Base-by-base conservation (phyloP, 306 rosid genomes). In the Casuarina cunninghamiana region DNA sequence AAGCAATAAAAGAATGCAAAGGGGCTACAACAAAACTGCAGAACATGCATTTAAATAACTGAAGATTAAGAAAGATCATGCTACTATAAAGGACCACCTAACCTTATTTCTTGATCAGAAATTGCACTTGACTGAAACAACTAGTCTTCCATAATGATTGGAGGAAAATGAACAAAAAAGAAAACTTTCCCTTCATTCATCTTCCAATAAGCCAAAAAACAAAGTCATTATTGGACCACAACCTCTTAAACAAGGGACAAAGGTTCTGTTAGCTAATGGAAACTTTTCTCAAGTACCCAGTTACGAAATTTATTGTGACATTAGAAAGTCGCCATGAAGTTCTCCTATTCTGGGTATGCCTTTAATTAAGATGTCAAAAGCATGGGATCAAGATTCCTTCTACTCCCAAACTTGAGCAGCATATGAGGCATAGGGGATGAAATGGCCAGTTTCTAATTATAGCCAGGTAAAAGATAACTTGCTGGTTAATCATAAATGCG, bases 231-330 rank as follows among this genome's bases (percentile, higher is more conserved):
- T 26, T 26, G 32, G 32, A 1, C 32, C 46, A 4, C 35, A 66
- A 42, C 71, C 35, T 50, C 35, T 66, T 67, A 12, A 41, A 41
- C 38, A 41, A 12, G 13, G 5, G 50, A 17, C 6, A 37, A 26
- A 73, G 32, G 11, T 53, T 44, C 46, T 74, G 71, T n/a, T 6
- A 49, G 58, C 69, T 69, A 44, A 69, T 48, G 65, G 41, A 71
- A 38, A 71, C 6, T 45, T 26, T 35, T 26, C 32, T 26, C 32
- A 26, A 1, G 1, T 0, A 26, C 32, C 12, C 67, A 0, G 12
- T 53, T 21, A 44, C 74, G 21, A 45, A 58, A 48, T 38, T 58
- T 17, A 71, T 10, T 2, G n/a, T 12, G 41, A 48, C 44, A 41
- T 2, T n/a, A 60, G 11, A n/a, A 2, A 49, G 1, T 35, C 50